Evolutionary conservation across 768 basidiomycete species (phyloP), one percentile per base, ranked within the genome.

Genomic region (Vishniacozyma victoriae): DNA sequence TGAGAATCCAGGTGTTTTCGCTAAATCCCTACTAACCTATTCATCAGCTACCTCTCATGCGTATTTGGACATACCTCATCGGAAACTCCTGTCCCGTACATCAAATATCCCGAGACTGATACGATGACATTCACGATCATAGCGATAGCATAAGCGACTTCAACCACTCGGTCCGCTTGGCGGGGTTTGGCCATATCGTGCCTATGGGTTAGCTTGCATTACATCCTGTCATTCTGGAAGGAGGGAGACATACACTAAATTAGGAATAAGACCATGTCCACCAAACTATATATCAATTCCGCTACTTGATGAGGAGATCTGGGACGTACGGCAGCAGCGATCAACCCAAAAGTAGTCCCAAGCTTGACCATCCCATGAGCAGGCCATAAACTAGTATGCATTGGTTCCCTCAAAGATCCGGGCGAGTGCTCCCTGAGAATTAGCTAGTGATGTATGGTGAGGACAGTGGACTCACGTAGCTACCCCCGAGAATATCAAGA

Each of bases 71-170:
- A 50, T n/a, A 67, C 62, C 59, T 70, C 64, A 36, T 64, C 69
- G 2, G 61, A 64, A 13, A 71, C 70, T 38, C 62, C 41, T 16
- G 60, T 44, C 13, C 70, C 70, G 44, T 64, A 71, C 70, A 71
- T 71, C 14, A 69, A 36, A 50, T 69, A 69, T 16, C 70, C 70
- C 29, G 53, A 55, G 6, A 60, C 50, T 2, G 61, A 59, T 6
- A 71, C 64, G 12, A 58, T 11, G 7, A 54, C 43, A 39, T 65
- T 67, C 3, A 69, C 56, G 11, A 46, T 48, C 47, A 71, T 60
- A 3, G 63, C 61, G 27, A 69, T 62, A 11, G 41, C 57, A 54
- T 71, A 69, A 15, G 62, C 60, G 4, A 53, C 27, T 37, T 63
- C 59, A 15, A 59, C 57, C 14, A 62, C 59, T 29, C 55, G 50